A percentile compares a stretch with the other conserved stretches of the same genome.
Evolutionary conservation across 2,329 filamentous ascomycete genomes (phyloP).

Genomic region (Exophiala phaeomuriformis): DNA sequence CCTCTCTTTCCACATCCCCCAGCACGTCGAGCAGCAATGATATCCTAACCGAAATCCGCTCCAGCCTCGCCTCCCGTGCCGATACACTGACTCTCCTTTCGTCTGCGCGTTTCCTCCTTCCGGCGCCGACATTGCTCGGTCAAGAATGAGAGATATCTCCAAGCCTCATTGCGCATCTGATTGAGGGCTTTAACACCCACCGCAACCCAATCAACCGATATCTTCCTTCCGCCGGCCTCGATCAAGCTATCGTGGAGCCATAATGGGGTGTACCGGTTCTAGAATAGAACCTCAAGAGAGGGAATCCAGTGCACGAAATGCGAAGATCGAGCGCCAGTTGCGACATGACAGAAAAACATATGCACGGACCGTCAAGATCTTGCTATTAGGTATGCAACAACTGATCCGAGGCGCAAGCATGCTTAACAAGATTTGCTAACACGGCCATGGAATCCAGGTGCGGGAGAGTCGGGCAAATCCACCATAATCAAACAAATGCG

Average conservation of each 20-base stretch:
- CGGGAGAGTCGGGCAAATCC: constrained; percentile 91
- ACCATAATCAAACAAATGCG: constrained; percentile 99
- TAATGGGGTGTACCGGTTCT: constrained; percentile 42
- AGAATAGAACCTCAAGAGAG: constrained; percentile 37
- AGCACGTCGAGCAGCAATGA: neutral
- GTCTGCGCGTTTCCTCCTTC: neutral
- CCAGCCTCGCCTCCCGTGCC: neutral
- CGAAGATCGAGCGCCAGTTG: constrained; percentile 77
- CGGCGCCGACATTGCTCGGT: neutral
- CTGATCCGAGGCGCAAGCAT: neutral
- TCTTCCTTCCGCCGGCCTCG: neutral
- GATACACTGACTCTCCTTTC: neutral
- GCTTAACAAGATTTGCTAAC: constrained; percentile 3
- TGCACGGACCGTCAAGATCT: constrained; percentile 82
- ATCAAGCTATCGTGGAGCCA: constrained; percentile 11
- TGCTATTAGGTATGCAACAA: constrained; percentile 68
- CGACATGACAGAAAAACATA: constrained; percentile 81
- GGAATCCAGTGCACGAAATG: constrained; percentile 38
- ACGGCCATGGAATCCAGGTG: constrained; percentile 51
- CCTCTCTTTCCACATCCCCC: neutral
- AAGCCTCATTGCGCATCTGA: neutral
- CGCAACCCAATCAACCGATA: neutral
- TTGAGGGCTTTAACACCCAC: neutral
- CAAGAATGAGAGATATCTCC: constrained; percentile 2
- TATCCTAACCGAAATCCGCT: neutral